phyloP scores from a whole-genome alignment of 495 filamentous ascomycete genomes.

The Hypomontagnella submonticulosa region DNA sequence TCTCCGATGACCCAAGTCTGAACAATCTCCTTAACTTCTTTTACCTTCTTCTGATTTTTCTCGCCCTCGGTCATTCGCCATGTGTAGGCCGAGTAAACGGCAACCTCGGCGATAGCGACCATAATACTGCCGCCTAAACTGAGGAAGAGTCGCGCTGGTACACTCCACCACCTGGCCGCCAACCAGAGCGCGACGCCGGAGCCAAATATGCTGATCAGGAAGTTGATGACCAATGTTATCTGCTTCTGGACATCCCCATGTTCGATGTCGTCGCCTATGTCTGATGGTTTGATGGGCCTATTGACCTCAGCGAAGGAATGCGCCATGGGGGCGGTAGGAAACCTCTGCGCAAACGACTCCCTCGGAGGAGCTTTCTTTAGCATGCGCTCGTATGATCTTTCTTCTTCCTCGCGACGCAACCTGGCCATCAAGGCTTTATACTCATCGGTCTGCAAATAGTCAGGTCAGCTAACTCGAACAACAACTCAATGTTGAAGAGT shows the following conservation, averaged over 20 bases:
- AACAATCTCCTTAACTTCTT: constrained; percentile 76
- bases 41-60: constrained; percentile 68
- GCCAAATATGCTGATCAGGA: constrained; percentile 76
- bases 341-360: constrained; percentile 69
- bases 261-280: constrained; percentile 65
- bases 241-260: constrained; percentile 79
- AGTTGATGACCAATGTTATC: constrained; percentile 77
- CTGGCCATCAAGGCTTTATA: constrained; percentile 91
- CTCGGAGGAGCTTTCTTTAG: constrained; percentile 64
- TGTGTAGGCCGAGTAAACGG: constrained; percentile 87
- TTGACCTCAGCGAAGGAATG: constrained; percentile 63
- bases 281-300: constrained; percentile 48
- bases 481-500: constrained; percentile 8
- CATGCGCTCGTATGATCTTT: constrained; percentile 81
- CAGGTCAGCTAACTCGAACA: constrained; percentile 37
- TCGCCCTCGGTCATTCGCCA: constrained; percentile 79
- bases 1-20: constrained; percentile 75
- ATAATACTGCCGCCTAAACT: constrained; percentile 74
- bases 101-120: constrained; percentile 87
- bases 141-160: constrained; percentile 72
- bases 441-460: constrained; percentile 71
- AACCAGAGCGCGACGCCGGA: constrained; percentile 79
- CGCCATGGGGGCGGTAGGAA: constrained; percentile 61
- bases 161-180: constrained; percentile 74
- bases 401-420: constrained; percentile 82